Base-by-base conservation (phyloP, 495 filamentous ascomycete genomes). In the Amniculicola lignicola region DNA sequence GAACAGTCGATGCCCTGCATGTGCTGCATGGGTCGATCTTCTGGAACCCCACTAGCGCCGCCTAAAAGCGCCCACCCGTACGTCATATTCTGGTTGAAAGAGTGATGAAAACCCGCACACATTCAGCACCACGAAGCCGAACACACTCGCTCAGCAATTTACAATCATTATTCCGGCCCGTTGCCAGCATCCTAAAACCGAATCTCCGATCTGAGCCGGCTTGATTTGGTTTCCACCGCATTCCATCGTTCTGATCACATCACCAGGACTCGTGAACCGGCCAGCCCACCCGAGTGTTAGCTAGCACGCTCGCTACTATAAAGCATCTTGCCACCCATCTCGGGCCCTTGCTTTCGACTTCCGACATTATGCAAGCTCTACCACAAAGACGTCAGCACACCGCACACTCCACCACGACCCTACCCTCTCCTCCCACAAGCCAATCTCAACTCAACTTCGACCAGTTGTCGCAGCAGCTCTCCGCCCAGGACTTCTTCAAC, bases 161-260 rank as follows among this genome's bases (percentile, higher is more conserved):
- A 54, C 57, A 60, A 60, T 60, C 51, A 39, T 54, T 60, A 39
- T 54, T 60, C 42, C 43, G 49, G 49, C 37, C 43, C 57, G 51
- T 25, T 28, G 31, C 23, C 4, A 29, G 36, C 18, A 25, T 47
- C 35, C 48, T 47, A 54, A 44, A 10, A 25, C 57, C 41, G 57
- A 54, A 35, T 10, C 21, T 48, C 49, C 57, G 49, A 41, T 22
- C 50, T 18, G 41, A 60, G 49, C 57, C 42, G 49, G 35, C 27
- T 54, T 15, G 23, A 19, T 51, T 25, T 7, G 39, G 25, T 50
- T 64, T 64, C 61, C 41, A 60, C 51, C 23, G 39, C 35, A 1
- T 64, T 63, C 61, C 44, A 63, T 50, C 43, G 33, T 39, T 50
- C 27, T 23, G 54, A 63, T 64, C 56, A 64, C 61, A 55, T 56